phyloP scores from a whole-genome alignment of 371 early-diverging fungal species.

The Scutellospora calospora region DNA sequence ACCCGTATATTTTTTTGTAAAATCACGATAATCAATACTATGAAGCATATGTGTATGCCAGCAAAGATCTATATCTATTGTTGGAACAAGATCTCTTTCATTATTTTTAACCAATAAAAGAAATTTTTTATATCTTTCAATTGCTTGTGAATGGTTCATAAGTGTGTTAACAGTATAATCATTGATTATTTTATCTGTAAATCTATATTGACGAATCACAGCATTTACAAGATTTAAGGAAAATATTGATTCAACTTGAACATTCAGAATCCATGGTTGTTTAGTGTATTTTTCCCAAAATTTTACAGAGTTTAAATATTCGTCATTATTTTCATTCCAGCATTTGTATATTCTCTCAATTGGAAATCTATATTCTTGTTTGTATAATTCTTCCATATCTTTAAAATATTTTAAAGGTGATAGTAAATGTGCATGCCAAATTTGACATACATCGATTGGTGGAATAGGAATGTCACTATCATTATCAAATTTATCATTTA shows the following conservation, averaged over 20 bases:
- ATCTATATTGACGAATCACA: too few species aligned
- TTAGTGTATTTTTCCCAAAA: conserved; percentile 10
- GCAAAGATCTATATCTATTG: conserved; percentile 33
- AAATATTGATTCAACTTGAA: too few species aligned
- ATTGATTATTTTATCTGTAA: too few species aligned
- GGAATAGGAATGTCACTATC: background rate
- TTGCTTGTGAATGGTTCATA: too few species aligned
- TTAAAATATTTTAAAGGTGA: conserved; percentile 6
- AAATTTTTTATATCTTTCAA: too few species aligned
- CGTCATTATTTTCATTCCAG: background rate
- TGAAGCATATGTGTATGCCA: conserved; percentile 36
- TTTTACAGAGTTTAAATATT: background rate
- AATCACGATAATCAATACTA: background rate
- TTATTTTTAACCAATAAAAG: too few species aligned
- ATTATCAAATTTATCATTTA: background rate
- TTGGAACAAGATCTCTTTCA: too few species aligned
- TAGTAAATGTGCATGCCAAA: conserved; percentile 21
- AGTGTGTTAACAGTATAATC: too few species aligned
- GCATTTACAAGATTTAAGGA: too few species aligned
- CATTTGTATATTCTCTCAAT: background rate
- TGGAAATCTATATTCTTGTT: background rate
- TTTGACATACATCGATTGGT: conserved; percentile 13
- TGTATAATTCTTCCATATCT: background rate
- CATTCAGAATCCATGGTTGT: conserved; percentile 16
- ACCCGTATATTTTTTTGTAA: background rate